phyloP scores from a whole-genome alignment of 306 rosid species.

The Sindora glabra region DNA sequence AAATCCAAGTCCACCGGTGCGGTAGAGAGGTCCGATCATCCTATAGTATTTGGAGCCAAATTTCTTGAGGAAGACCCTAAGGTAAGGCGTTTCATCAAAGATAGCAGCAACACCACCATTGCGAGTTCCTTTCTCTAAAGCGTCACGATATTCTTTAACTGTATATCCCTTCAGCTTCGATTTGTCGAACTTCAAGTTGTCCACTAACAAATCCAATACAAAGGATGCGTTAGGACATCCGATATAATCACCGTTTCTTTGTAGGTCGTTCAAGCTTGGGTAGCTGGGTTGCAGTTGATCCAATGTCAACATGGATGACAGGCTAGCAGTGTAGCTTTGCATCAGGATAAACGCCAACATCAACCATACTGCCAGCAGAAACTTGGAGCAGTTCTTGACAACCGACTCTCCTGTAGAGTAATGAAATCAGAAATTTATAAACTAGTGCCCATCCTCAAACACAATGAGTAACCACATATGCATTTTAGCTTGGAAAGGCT shows the following conservation, averaged over 20 bases:
- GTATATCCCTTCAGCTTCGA: background rate
- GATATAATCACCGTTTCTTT: background rate
- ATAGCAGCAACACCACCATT: slow-evolving; percentile 24
- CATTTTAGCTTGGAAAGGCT: too few species aligned
- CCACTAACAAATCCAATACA: background rate
- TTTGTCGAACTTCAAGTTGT: background rate
- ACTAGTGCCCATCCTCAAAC: too few species aligned
- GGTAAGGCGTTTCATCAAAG: slow-evolving; percentile 13
- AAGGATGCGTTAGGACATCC: background rate
- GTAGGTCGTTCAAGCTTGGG: background rate
- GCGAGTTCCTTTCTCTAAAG: slow-evolving; percentile 11
- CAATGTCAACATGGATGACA: slow-evolving; percentile 10
- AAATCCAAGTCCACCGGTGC: slow-evolving; percentile 21
- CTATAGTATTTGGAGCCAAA: background rate
- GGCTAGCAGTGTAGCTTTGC: slow-evolving; percentile 15
- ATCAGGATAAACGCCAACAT: background rate
- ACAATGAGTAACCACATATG: too few species aligned
- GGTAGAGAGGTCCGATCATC: background rate
- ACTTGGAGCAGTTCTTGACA: slow-evolving; percentile 1
- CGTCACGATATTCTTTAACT: background rate
- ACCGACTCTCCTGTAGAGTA: background rate
- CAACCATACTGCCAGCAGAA: slow-evolving; percentile 6
- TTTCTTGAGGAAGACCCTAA: slow-evolving; percentile 16
- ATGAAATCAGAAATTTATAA: background rate
- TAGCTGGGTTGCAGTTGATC: slow-evolving; percentile 1